Conservation (phyloP, 768 basidiomycete genomes). For the Harrya chromipes region DNA sequence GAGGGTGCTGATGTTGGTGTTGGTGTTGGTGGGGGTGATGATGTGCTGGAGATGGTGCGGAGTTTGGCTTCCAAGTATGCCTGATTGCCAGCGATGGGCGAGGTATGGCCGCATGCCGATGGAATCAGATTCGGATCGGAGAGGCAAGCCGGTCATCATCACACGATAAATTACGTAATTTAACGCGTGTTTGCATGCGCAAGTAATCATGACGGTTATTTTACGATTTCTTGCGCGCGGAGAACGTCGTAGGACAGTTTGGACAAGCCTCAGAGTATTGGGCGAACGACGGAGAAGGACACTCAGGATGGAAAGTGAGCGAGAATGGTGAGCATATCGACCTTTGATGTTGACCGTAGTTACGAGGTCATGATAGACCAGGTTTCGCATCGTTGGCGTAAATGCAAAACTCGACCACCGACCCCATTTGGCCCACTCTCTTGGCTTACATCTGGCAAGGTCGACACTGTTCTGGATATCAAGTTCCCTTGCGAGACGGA, state of each 20-base stretch:
- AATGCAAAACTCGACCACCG: conserved; percentile 83
- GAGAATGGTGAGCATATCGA: conserved; percentile 64
- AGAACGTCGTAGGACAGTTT: conserved; percentile 94
- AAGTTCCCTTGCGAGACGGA: conserved; percentile 89
- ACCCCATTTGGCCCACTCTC: conserved; percentile 82
- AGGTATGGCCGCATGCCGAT: no score
- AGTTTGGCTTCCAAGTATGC: conserved; percentile 13
- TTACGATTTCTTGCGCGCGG: conserved; percentile 87
- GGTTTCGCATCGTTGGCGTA: conserved; percentile 94
- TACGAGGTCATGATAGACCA: conserved; percentile 52
- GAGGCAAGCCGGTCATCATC: no score
- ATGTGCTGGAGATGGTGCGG: conserved; percentile 21
- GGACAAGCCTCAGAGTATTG: conserved; percentile 94
- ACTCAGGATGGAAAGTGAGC: conserved; percentile 81
- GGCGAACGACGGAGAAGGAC: conserved; percentile 84
- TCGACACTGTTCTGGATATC: conserved; percentile 96
- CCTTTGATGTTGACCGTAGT: neutral
- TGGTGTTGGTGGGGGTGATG: conserved; percentile 17
- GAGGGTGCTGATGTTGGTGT: neutral
- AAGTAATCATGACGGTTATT: conserved; percentile 97
- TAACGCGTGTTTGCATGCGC: no score
- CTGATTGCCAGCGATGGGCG: neutral
- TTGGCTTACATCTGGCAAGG: conserved; percentile 96
- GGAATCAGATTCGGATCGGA: no score
- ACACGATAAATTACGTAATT: no score